Evolutionary conservation across 768 basidiomycete species (phyloP).

Genomic region (Podaxis pistillaris): DNA sequence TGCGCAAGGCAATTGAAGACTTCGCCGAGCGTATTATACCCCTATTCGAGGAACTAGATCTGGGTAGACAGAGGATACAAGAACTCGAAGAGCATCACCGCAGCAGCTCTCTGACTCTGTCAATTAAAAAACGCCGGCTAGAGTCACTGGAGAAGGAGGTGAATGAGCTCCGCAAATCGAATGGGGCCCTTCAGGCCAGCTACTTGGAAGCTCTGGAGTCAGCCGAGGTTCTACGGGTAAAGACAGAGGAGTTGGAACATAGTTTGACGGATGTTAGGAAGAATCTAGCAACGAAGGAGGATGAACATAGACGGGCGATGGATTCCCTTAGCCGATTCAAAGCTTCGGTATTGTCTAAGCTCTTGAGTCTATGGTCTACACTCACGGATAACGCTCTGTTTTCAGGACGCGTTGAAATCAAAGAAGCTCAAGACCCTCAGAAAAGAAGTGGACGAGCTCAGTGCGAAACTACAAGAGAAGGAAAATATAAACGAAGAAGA

Average conservation of each 20-base stretch:
- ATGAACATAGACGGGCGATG: constrained; percentile 18
- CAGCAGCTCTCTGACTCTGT: constrained; percentile 12
- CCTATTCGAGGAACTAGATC: constrained; percentile 29
- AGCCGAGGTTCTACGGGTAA: constrained; percentile 14
- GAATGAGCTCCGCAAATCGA: background rate
- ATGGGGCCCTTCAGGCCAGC: constrained; percentile 20
- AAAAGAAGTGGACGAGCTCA: constrained; percentile 26
- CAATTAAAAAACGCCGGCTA: constrained; percentile 17
- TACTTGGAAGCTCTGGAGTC: constrained; percentile 14
- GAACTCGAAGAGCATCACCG: constrained; percentile 14
- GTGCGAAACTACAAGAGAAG: constrained; percentile 17
- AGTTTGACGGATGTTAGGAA: constrained; percentile 1
- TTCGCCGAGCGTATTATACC: constrained; percentile 43
- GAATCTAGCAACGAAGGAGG: constrained; percentile 16
- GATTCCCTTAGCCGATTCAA: constrained; percentile 7
- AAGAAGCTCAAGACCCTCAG: constrained; percentile 12
- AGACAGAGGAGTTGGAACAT: constrained; percentile 3
- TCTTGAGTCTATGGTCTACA: background rate
- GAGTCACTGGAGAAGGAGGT: constrained; percentile 16
- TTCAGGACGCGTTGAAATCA: background rate
- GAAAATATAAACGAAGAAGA: background rate
- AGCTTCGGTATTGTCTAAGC: background rate
- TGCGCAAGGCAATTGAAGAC: constrained; percentile 36
- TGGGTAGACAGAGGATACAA: constrained; percentile 29
- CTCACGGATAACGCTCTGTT: background rate